Conservation (phyloP, 2,329 filamentous ascomycete species). For the Tolypocladium cylindrosporum region DNA sequence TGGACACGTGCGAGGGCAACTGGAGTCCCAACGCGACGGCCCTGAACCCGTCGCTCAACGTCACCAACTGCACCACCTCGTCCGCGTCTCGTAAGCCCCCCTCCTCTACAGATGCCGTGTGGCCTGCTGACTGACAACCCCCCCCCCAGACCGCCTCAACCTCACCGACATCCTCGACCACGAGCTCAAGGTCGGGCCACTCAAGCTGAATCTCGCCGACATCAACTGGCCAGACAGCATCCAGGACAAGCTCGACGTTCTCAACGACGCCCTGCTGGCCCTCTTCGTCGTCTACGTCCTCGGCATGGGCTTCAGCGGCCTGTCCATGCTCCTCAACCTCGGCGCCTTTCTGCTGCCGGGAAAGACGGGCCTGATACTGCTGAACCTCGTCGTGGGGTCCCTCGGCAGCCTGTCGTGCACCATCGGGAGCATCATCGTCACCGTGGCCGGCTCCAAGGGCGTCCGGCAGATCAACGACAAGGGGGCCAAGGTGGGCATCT, state of each 20-base stretch:
- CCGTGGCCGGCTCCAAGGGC: conserved; percentile 28
- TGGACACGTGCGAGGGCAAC: conserved; percentile 35
- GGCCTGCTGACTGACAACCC: neutral
- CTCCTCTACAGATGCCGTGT: neutral
- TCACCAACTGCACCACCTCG: conserved; percentile 33
- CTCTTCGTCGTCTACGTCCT: conserved; percentile 40
- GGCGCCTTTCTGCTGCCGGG: conserved; percentile 23
- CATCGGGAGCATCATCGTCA: conserved; percentile 32
- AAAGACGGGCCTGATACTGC: conserved; percentile 14
- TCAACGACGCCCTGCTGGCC: conserved; percentile 38
- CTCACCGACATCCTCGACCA: conserved; percentile 35
- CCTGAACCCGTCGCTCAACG: conserved; percentile 26
- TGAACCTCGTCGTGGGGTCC: conserved; percentile 26
- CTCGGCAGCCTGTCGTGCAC: conserved; percentile 27
- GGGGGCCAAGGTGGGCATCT: conserved; percentile 34
- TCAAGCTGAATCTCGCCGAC: conserved; percentile 32
- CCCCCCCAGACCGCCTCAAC: conserved; percentile 31
- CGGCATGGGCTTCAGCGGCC: conserved; percentile 28
- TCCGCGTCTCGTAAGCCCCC: conserved; percentile 25
- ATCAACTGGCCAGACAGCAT: conserved; percentile 35
- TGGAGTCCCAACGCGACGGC: conserved; percentile 33
- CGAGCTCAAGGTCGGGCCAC: conserved; percentile 33
- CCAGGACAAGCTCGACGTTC: conserved; percentile 34
- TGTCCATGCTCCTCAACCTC: conserved; percentile 30
- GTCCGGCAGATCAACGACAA: conserved; percentile 30